A percentile compares a stretch with the other conserved stretches of the same genome.
Conservation (phyloP, 192 early-diverging fungal species). For the Rhizophagus sp. region DNA sequence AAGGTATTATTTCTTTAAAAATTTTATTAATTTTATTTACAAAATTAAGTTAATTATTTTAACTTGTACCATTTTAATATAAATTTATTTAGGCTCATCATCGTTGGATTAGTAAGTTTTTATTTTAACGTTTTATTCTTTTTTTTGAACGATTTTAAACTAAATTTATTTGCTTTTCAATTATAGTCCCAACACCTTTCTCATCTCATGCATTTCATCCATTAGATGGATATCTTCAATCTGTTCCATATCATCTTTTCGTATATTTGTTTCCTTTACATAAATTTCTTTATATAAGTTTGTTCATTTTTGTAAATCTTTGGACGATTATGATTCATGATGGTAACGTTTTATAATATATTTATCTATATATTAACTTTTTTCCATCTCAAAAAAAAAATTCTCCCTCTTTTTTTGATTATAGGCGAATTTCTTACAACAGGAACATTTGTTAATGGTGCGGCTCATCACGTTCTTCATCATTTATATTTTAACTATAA, state of each 20-base stretch:
- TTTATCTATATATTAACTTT: background rate
- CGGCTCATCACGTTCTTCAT: slow-evolving; percentile 97
- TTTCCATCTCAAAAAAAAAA: background rate
- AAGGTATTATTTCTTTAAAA: slow-evolving; percentile 48
- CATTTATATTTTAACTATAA: slow-evolving; percentile 99
- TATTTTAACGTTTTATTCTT: background rate
- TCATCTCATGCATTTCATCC: slow-evolving; percentile 96
- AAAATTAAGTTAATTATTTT: background rate
- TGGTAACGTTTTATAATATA: slow-evolving; percentile 46
- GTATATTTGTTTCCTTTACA: slow-evolving; percentile 92
- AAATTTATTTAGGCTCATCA: slow-evolving; percentile 25
- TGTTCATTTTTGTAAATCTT: slow-evolving; percentile 87
- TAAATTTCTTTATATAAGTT: slow-evolving; percentile 81
- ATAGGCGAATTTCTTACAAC: slow-evolving; percentile 70
- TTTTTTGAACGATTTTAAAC: background rate
- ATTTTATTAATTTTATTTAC: too few relatives aligned
- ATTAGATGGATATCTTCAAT: slow-evolving; percentile 93
- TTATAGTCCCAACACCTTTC: slow-evolving; percentile 89
- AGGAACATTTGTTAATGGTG: slow-evolving; percentile 75
- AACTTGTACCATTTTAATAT: background rate
- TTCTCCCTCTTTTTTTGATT: slow-evolving; percentile 4
- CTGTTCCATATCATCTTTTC: slow-evolving; percentile 92
- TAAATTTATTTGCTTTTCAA: slow-evolving; percentile 48
- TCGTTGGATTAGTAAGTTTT: slow-evolving; percentile 27
- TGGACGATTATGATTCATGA: slow-evolving; percentile 99